Conservation (phyloP, 2,329 filamentous ascomycete species). For the Fusarium veterinarium region DNA sequence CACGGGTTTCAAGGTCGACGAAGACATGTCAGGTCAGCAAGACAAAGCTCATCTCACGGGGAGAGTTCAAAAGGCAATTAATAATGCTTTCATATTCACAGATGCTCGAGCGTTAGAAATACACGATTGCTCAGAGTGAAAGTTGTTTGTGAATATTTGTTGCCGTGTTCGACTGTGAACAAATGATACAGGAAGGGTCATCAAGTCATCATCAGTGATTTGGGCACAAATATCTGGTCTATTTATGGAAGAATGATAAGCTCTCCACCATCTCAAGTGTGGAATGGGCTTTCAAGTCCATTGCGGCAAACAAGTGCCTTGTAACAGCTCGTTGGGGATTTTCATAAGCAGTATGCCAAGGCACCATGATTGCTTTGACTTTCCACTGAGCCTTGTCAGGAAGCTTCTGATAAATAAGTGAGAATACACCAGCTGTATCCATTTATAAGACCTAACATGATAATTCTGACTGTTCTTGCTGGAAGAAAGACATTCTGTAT, state of each 20-base stretch:
- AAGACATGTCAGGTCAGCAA: background rate
- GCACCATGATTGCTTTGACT: background rate
- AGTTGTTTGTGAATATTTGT: background rate
- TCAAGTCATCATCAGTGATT: background rate
- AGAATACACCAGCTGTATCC: rapidly evolving
- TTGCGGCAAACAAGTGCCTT: background rate
- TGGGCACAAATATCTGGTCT: background rate
- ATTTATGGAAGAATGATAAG: no score
- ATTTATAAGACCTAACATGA: no score
- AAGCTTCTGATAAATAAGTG: no score
- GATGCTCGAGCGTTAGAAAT: rapidly evolving
- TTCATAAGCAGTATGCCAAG: background rate
- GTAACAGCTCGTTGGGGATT: rapidly evolving
- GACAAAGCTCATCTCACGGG: background rate
- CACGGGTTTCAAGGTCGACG: background rate
- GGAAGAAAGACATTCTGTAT: background rate
- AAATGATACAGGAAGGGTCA: background rate
- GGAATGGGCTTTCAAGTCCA: rapidly evolving
- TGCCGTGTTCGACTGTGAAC: background rate
- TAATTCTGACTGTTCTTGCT: background rate
- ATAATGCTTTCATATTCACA: rapidly evolving
- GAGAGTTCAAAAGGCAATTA: rapidly evolving
- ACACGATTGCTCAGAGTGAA: background rate
- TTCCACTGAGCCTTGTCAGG: background rate
- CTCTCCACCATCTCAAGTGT: rapidly evolving